Conservation (phyloP, 495 filamentous ascomycete genomes). For the Amphirosellinia nigrospora region DNA sequence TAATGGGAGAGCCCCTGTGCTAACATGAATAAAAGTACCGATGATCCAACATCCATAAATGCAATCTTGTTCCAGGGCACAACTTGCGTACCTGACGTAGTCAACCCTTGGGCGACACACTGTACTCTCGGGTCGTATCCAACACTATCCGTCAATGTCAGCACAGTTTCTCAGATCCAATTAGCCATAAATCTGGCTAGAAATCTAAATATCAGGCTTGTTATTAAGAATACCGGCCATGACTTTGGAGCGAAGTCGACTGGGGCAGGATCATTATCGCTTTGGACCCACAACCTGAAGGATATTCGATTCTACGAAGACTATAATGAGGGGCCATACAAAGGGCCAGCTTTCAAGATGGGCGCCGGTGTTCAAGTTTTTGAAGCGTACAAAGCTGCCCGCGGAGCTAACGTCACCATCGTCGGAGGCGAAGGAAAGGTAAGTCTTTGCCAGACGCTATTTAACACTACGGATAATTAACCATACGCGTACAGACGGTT, state of each 20-base stretch:
- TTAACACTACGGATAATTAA: not conserved
- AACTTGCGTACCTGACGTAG: constrained; percentile 52
- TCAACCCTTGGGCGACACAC: constrained; percentile 52
- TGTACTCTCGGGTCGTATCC: constrained; percentile 67
- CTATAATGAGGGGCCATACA: constrained; percentile 49
- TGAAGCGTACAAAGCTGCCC: constrained; percentile 53
- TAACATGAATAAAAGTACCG: constrained; percentile 35
- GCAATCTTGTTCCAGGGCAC: constrained; percentile 57
- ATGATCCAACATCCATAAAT: constrained; percentile 54
- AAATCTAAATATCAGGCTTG: constrained; percentile 62
- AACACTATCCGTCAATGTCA: constrained; percentile 63
- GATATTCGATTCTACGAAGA: constrained; percentile 47
- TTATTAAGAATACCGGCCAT: constrained; percentile 75
- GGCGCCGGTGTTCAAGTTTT: constrained; percentile 54
- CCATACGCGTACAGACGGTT: constrained; percentile 45
- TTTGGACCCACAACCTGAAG: constrained; percentile 72
- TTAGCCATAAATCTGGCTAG: constrained; percentile 68
- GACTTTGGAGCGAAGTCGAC: constrained; percentile 62
- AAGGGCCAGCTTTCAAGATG: constrained; percentile 56
- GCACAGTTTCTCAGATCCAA: constrained; percentile 61
- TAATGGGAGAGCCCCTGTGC: constrained; percentile 11
- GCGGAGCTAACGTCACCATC: constrained; percentile 46
- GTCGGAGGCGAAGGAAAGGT: constrained; percentile 57
- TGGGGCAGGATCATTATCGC: constrained; percentile 53
- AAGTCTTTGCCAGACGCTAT: constrained; percentile 17